Conservation (phyloP, 768 basidiomycete genomes). For the Zangia roseola region DNA sequence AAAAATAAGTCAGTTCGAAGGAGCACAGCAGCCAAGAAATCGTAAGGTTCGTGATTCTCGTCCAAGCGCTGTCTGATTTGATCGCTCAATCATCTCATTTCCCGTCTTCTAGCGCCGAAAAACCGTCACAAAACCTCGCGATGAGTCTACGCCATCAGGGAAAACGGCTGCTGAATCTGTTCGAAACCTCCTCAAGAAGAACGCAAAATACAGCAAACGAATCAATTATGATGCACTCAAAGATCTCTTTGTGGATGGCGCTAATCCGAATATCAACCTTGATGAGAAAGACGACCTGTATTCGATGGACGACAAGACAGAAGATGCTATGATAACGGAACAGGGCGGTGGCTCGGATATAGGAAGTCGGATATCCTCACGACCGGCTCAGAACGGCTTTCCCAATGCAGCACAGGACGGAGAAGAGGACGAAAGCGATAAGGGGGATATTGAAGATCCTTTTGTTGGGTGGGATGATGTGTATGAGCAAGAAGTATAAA, state of each 20-base stretch:
- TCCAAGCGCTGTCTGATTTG: constrained; percentile 26
- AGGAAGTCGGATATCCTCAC: constrained; percentile 31
- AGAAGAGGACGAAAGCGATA: constrained; percentile 37
- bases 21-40: constrained; percentile 48
- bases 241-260: constrained; percentile 61
- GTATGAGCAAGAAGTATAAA: constrained; percentile 71
- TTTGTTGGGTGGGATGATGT: constrained; percentile 45
- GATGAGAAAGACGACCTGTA: constrained; percentile 53
- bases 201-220: constrained; percentile 83
- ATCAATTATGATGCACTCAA: constrained; percentile 93
- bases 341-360: constrained; percentile 42
- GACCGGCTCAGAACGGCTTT: constrained; percentile 20
- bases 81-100: constrained; percentile 6
- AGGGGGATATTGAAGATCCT: constrained; percentile 35
- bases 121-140: constrained; percentile 61
- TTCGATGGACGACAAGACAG: constrained; percentile 49
- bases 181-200: constrained; percentile 70
- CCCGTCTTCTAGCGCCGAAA: constrained; percentile 60
- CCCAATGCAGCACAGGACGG: constrained; percentile 3
- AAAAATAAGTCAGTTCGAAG: constrained; percentile 59
- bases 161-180: constrained; percentile 36
- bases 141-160: constrained; percentile 57
- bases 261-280: constrained; percentile 14
- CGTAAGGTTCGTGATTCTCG: constrained; percentile 72
- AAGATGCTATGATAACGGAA: constrained; percentile 40